phyloP scores from a whole-genome alignment of 805 yeast species.

The Candida ortonii region DNA sequence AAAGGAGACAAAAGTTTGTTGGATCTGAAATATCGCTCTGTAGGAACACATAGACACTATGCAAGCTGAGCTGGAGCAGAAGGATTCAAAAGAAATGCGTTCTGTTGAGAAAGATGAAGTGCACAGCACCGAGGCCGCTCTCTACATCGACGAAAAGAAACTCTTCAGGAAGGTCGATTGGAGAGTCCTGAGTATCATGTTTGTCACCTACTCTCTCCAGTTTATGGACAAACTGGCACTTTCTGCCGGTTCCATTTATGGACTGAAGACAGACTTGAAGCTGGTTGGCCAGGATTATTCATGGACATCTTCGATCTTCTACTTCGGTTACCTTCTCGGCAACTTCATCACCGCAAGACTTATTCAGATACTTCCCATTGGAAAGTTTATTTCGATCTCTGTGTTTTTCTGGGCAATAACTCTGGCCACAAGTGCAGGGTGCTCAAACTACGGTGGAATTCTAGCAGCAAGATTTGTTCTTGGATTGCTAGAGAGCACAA shows the following conservation, averaged over 20 bases:
- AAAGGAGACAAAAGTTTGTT: too few relatives aligned
- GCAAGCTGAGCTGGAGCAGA: not conserved
- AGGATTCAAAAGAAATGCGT: conserved; percentile 3
- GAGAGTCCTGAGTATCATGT: conserved; percentile 47
- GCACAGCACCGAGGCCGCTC: conserved; percentile 13
- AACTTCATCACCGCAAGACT: conserved; percentile 46
- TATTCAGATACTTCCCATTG: conserved; percentile 57
- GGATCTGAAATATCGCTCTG: too few relatives aligned
- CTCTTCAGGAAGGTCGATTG: conserved; percentile 45
- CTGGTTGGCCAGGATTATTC: conserved; percentile 42
- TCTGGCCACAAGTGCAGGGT: conserved; percentile 47
- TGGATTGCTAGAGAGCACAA: conserved; percentile 51
- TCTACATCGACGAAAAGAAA: conserved; percentile 13
- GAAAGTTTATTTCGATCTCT: conserved; percentile 45
- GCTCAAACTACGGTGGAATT: conserved; percentile 42
- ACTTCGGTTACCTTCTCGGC: conserved; percentile 59
- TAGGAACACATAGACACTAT: not conserved
- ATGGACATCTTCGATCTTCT: conserved; percentile 37
- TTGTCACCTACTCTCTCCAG: conserved; percentile 43
- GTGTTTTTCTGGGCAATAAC: conserved; percentile 67
- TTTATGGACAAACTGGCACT: conserved; percentile 58
- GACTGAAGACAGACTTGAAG: conserved; percentile 47
- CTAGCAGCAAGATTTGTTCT: conserved; percentile 46
- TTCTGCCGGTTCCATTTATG: conserved; percentile 54
- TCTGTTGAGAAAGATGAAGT: conserved; percentile 13